phyloP scores from a whole-genome alignment of 495 filamentous ascomycete species.

The Aspergillus carlsbadensis region DNA sequence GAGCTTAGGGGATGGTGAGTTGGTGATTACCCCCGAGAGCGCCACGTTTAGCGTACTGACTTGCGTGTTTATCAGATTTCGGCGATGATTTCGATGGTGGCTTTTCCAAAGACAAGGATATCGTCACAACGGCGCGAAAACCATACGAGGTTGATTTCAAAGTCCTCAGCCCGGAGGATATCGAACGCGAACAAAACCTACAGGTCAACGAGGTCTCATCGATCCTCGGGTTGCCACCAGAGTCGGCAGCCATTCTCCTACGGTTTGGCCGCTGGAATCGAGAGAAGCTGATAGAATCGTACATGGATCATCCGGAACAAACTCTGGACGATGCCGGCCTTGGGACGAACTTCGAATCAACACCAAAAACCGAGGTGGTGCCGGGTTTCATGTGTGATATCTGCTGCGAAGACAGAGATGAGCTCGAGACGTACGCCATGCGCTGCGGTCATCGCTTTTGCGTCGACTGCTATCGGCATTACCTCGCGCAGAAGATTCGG shows the following conservation, averaged over 20 bases:
- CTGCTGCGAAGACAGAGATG: constrained; percentile 85
- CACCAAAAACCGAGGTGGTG: constrained; percentile 65
- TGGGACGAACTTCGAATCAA: constrained; percentile 58
- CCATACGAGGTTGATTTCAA: constrained; percentile 84
- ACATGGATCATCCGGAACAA: constrained; percentile 79
- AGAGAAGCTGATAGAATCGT: constrained; percentile 87
- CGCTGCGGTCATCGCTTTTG: constrained; percentile 97
- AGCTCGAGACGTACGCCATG: constrained; percentile 88
- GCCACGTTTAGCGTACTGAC: background rate
- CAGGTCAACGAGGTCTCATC: constrained; percentile 85
- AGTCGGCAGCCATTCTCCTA: constrained; percentile 84
- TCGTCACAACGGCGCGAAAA: constrained; percentile 63
- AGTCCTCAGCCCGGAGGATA: constrained; percentile 74
- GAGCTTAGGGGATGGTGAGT: constrained; percentile 75
- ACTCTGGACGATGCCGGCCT: constrained; percentile 86
- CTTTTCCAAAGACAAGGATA: constrained; percentile 75
- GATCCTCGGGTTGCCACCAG: constrained; percentile 82
- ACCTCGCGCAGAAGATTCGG: constrained; percentile 85
- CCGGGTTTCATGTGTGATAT: constrained; percentile 88
- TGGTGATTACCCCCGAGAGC: background rate
- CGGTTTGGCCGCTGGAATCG: constrained; percentile 93
- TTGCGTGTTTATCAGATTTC: constrained; percentile 46
- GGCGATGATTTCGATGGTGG: constrained; percentile 76
- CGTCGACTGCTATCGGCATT: constrained; percentile 87
- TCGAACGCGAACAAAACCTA: constrained; percentile 76